Evolutionary conservation across 192 early-diverging fungal species (phyloP), one percentile per base, ranked within the genome.

Genomic region (Linnemannia hyalina): DNA sequence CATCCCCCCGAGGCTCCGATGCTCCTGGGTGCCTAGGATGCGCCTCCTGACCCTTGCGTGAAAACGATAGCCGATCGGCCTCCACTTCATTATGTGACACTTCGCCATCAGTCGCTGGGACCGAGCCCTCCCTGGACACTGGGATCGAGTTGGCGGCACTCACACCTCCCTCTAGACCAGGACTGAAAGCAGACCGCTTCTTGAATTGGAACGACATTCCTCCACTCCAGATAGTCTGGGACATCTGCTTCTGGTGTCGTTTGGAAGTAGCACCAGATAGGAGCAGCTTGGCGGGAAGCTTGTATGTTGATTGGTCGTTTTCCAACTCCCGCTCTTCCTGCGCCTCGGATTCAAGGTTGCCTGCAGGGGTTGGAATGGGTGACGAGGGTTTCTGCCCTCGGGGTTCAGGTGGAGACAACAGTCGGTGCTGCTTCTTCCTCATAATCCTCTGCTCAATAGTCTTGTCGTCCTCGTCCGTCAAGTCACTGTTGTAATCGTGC

Each of bases 401-500:
- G 10, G 29, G 26, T 0, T 15, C 10, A 9, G 23, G 26, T 13
- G 60, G 29, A 15, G 60, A 15, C 29, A 65, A 65, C 26, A 15
- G 8, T 10, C 29, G 60, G 4, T 3, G 22, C 8, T 42, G 29
- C 20, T 32, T 35, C 35, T 49, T 78, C 26, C 36, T 16, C 46
- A 70, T n/a, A 9, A 78, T 70, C 32, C 16, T 52, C 68, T 68
- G 23, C 2, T 54, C 76, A 9, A 52, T 69, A 13, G 16, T 10
- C 36, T 52, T 49, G 20, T 78, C 76, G 47, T 78, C 76, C 32
- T 78, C 76, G 22, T 78, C 76, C 44, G 47, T 35, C n/a, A 78
- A 68, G 22, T 68, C 40, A 18, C 23, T 22, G 13, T 7, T 35
- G 29, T 29, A 6, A 4, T 65, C 60, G 1, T 65, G n/a, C 26